A percentile compares a stretch with the other conserved stretches of the same genome.
These are phyloP conservation scores for Tremella fuciformis DNA, from an alignment of 768 basidiomycete genomes.

Conservation along the genomic window DNA sequence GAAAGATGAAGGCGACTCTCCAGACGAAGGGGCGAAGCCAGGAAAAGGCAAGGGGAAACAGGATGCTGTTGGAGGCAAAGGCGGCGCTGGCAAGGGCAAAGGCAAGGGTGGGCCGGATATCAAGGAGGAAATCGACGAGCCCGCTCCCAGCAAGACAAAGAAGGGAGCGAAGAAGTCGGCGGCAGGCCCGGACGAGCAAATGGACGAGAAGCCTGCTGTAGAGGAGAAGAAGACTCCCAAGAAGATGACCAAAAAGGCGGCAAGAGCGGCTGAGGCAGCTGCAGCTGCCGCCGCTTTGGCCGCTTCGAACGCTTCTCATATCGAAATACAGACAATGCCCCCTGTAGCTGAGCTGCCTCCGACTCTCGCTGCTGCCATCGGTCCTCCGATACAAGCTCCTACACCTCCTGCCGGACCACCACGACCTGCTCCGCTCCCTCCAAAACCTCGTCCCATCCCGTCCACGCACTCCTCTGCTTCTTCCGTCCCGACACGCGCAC, in stretches of 20 bases:
- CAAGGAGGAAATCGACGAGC: neutral
- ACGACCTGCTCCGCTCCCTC: slow-evolving; percentile 1
- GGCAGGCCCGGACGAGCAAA: neutral
- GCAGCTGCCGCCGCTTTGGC: slow-evolving; percentile 6
- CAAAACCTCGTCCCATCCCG: slow-evolving; percentile 7
- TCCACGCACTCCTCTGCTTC: slow-evolving; percentile 12
- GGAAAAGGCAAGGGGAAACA: neutral
- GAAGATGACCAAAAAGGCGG: slow-evolving; percentile 20
- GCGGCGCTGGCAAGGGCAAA: neutral
- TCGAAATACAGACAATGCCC: slow-evolving; percentile 4
- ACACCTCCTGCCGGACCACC: neutral
- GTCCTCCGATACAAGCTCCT: neutral
- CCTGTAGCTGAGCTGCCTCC: slow-evolving; percentile 19
- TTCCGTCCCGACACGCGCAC: slow-evolving; percentile 7
- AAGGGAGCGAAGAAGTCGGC: neutral
- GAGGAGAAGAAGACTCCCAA: slow-evolving; percentile 4
- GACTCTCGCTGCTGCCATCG: slow-evolving; percentile 10
- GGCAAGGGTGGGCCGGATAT: neutral
- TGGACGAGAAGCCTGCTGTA: neutral
- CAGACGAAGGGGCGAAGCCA: neutral
- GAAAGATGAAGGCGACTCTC: slow-evolving; percentile 3
- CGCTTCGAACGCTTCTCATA: slow-evolving; percentile 11
- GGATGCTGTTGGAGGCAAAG: slow-evolving; percentile 7
- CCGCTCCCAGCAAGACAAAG: neutral
- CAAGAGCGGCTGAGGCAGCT: slow-evolving; percentile 6